Percentiles rank a stretch among this genome's conserved stretches.
Evolutionary conservation across 2,329 filamentous ascomycete species (phyloP).

Genomic region (Fusarium sp.): DNA sequence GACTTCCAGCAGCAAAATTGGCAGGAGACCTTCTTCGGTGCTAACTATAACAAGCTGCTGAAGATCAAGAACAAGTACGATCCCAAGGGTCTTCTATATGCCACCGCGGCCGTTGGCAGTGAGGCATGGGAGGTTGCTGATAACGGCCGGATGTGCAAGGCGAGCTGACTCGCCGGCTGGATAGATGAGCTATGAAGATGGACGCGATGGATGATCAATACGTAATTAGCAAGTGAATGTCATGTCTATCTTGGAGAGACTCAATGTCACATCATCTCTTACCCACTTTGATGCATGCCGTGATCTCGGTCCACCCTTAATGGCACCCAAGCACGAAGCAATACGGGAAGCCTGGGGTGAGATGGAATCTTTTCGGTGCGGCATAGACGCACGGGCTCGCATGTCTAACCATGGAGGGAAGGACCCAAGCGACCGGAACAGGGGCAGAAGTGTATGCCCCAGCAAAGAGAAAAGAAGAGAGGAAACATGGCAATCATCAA

Average conservation of each 20-base stretch:
- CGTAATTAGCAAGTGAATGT: not conserved
- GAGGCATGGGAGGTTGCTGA: constrained; percentile 56
- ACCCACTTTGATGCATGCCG: not conserved
- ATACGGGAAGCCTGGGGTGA: not conserved
- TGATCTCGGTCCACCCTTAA: not conserved
- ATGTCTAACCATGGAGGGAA: not conserved
- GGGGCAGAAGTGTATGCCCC: not conserved
- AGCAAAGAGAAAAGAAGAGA: not conserved
- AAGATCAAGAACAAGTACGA: constrained; percentile 65
- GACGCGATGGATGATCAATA: not conserved
- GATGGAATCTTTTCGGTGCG: not conserved
- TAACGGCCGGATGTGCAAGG: constrained; percentile 35
- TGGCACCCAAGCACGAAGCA: not conserved
- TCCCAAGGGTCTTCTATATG: constrained; percentile 59
- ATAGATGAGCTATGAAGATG: not conserved
- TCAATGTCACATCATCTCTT: not conserved
- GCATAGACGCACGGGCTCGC: not conserved
- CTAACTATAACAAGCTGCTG: constrained; percentile 56
- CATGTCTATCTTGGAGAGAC: not conserved
- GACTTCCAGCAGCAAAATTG: constrained; percentile 59
- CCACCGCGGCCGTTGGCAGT: constrained; percentile 61
- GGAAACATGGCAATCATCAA: not conserved
- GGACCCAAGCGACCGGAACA: not conserved
- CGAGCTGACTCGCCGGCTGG: not conserved
- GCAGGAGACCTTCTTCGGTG: constrained; percentile 59